phyloP scores from a whole-genome alignment of 2,329 filamentous ascomycete genomes.

The Alternaria consortialis region DNA sequence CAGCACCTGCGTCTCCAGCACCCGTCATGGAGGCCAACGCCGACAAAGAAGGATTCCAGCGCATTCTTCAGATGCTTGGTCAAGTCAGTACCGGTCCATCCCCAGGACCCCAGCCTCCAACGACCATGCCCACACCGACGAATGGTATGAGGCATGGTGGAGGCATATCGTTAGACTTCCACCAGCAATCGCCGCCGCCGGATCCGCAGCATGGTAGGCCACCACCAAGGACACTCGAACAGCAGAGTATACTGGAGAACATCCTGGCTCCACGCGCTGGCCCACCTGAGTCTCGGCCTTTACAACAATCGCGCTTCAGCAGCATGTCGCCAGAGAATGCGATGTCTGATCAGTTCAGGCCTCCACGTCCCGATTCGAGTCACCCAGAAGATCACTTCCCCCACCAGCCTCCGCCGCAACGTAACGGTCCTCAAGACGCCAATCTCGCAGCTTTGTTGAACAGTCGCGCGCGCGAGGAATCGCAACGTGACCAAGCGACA shows the following conservation, averaged over 20 bases:
- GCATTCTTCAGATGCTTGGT: constrained; percentile 83
- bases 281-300: constrained; percentile 39
- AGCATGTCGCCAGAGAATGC: constrained; percentile 48
- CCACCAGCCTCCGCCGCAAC: constrained; percentile 42
- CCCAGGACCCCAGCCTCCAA: constrained; percentile 28
- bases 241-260: constrained; percentile 48
- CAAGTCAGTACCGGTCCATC: constrained; percentile 44
- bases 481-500: constrained; percentile 50
- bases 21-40: constrained; percentile 59
- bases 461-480: constrained; percentile 49
- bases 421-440: constrained; percentile 45
- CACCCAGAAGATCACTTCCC: constrained; percentile 43
- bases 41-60: constrained; percentile 87
- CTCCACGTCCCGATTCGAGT: constrained; percentile 43
- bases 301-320: constrained; percentile 44
- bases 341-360: constrained; percentile 41
- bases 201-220: constrained; percentile 37
- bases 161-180: constrained; percentile 43
- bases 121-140: constrained; percentile 29
- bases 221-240: constrained; percentile 44
- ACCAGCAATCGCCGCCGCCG: constrained; percentile 42
- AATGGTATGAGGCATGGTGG: constrained; percentile 45
- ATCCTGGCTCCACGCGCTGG: constrained; percentile 46
- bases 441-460: constrained; percentile 49
- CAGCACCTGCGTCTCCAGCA: constrained; percentile 34